Evolutionary conservation across 106 monocot species (phyloP), one percentile per base, ranked within the genome.

Genomic region (Dendrobium catenatum): DNA sequence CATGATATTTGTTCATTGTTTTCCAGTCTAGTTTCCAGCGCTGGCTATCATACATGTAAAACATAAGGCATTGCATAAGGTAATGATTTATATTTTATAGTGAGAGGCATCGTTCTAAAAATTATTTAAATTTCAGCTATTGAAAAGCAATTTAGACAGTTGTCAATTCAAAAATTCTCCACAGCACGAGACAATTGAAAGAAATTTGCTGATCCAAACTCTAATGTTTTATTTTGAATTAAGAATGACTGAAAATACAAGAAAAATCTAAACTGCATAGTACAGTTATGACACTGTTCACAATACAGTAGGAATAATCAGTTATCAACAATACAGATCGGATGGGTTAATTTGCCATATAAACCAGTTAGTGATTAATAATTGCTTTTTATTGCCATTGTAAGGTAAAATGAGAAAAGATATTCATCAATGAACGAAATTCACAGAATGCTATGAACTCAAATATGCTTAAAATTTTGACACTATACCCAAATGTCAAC

Each of bases 401-500:
- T 64, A 64, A n/a, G 64, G 24, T 64, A 5, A 26, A 22, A 58
- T 58, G 58, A 18, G 24, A 64, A 22, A 64, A 11, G 13, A 6
- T 24, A 64, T 26, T 61, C 61, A 22, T n/a, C 20, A n/a, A 61
- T 24, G n/a, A 61, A 61, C 4, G 61, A 61, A 61, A n/a, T 24
- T 33, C 70, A 70, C 37, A 70, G 3, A 33, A 70, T 70, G 8
- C 11, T 70, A 22, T 37, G 10, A 61, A 19, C 22, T 22, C 20
- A 70, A 70, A 70, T 33, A 70, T 33, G 7, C 2, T 61, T 3
- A 20, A 73, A 40, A 17, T 18, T 18, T 4, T 15, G 29, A 10
- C 43, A 41, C 19, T 87, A 81, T 86, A 94, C 97, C 97, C 97
- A 97, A 83, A 97, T 97, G 77, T 97, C 94, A 68, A 97, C 83